These are phyloP conservation scores for Podila horticola DNA, from an alignment of 192 early-diverging fungal species.

Conservation along the genomic window DNA sequence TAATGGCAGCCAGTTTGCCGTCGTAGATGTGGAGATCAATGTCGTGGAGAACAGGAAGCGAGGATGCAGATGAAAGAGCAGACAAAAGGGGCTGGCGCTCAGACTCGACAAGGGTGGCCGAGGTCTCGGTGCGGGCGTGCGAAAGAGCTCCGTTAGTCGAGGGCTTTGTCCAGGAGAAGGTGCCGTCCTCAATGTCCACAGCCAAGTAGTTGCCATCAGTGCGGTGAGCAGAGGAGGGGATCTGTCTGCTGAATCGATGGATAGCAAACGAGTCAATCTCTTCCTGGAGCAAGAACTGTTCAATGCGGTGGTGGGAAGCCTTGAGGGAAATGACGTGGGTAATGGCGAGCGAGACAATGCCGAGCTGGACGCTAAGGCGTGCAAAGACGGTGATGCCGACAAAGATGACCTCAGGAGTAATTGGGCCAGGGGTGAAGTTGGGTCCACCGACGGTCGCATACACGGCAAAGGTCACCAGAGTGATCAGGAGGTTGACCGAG, in stretches of 20 bases:
- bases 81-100: constrained; percentile 32
- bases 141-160: neutral
- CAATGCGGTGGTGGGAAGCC: constrained; percentile 65
- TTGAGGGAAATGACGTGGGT: constrained; percentile 60
- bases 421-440: constrained; percentile 23
- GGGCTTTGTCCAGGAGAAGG: constrained; percentile 30
- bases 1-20: constrained; percentile 26
- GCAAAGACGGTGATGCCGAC: constrained; percentile 72
- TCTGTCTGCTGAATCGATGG: neutral
- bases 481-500: constrained; percentile 31
- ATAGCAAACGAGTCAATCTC: constrained; percentile 27
- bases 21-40: constrained; percentile 54
- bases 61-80: neutral
- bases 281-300: constrained; percentile 46
- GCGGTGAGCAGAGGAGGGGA: neutral
- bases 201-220: neutral
- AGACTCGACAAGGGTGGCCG: neutral
- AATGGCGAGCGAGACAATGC: constrained; percentile 63
- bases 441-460: constrained; percentile 40
- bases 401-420: constrained; percentile 63
- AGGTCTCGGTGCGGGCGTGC: neutral
- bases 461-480: constrained; percentile 23
- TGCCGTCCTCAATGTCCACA: constrained; percentile 21
- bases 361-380: constrained; percentile 63
- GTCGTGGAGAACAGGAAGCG: constrained; percentile 14